phyloP scores from a whole-genome alignment of 495 filamentous ascomycete species.

The Saxophila tyrrhenica region DNA sequence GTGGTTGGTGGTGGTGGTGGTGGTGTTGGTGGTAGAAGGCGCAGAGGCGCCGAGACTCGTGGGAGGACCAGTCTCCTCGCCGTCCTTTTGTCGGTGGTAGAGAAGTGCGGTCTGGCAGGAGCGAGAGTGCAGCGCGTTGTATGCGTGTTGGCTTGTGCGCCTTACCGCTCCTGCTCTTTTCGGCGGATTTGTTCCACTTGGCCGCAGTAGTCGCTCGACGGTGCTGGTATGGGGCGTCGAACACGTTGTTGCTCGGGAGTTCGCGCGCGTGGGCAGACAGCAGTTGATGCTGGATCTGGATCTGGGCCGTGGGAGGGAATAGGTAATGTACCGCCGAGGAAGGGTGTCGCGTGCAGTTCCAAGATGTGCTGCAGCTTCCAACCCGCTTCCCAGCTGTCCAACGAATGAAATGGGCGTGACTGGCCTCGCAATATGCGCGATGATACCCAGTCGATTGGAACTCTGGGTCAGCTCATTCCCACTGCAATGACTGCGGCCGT shows the following conservation, averaged over 20 bases:
- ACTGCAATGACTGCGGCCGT: too few species aligned
- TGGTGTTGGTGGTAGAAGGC: constrained; percentile 1
- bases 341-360: not conserved
- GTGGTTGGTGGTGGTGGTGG: not conserved
- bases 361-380: too few species aligned
- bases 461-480: too few species aligned
- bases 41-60: constrained; percentile 1
- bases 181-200: constrained; percentile 1
- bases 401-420: too few species aligned
- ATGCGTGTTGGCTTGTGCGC: not conserved
- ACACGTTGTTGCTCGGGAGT: not conserved
- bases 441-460: too few species aligned
- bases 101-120: not conserved
- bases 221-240: not conserved
- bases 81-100: too few species aligned
- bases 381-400: not conserved
- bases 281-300: too few species aligned
- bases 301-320: too few species aligned
- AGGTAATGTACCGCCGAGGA: not conserved
- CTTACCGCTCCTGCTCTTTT: constrained; percentile 10
- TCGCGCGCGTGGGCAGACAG: too few species aligned
- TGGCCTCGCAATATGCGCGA: too few species aligned
- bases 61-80: not conserved
- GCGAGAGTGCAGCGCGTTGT: not conserved
- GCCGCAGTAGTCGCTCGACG: not conserved